Conservation (phyloP, 2,329 filamentous ascomycete genomes). For the Cordyceps javanica region DNA sequence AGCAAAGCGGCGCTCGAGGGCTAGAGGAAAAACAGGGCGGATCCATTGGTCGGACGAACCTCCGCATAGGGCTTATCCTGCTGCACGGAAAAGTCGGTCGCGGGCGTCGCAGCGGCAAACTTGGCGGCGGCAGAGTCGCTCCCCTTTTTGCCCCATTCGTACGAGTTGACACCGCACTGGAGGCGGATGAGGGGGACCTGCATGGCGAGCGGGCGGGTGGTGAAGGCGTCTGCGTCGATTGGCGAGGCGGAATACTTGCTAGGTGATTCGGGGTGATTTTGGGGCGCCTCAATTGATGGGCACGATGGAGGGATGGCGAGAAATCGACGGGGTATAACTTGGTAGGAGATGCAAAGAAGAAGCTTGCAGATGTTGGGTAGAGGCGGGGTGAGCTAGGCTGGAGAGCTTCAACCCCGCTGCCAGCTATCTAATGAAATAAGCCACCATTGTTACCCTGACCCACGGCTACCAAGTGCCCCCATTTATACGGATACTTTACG, state of each 20-base stretch:
- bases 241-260: neutral
- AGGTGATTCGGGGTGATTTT: neutral
- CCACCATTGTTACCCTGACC: no score
- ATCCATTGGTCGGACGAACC: conserved; percentile 46
- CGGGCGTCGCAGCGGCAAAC: conserved; percentile 79
- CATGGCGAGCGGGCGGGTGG: conserved; percentile 34
- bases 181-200: conserved; percentile 80
- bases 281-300: neutral
- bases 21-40: no score
- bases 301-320: neutral
- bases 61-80: conserved; percentile 91
- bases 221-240: neutral
- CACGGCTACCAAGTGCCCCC: no score
- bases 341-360: neutral
- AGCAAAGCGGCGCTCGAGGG: neutral
- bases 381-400: neutral
- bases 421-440: no score
- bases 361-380: neutral
- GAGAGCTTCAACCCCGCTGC: conserved; percentile 1
- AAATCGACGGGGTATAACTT: no score
- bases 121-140: conserved; percentile 80
- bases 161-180: conserved; percentile 91
- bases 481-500: neutral
- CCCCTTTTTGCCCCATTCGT: conserved; percentile 97
- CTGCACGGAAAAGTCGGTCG: conserved; percentile 68